Conservation (phyloP, 805 yeast genomes). For the Candida quercuum region DNA sequence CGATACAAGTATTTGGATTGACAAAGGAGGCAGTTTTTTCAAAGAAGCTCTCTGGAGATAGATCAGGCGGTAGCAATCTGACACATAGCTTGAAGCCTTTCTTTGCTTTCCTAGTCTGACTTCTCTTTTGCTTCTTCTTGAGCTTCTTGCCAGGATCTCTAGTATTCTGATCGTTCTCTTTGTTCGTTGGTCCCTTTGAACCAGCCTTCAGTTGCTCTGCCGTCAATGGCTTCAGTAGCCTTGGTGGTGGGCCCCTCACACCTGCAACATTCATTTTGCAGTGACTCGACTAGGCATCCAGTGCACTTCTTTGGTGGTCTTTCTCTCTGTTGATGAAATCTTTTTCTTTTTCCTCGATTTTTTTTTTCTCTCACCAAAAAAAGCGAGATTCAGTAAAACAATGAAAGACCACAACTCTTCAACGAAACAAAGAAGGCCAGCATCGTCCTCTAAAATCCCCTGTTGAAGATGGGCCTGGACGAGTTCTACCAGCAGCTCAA, state of each 20-base stretch:
- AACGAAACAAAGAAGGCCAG: too few relatives aligned
- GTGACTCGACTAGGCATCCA: background rate
- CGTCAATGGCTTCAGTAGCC: background rate
- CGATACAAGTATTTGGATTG: slow-evolving; percentile 8
- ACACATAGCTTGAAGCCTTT: slow-evolving; percentile 25
- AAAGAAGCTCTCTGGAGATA: slow-evolving; percentile 27
- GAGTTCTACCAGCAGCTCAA: too few relatives aligned
- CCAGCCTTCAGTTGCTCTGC: slow-evolving; percentile 1
- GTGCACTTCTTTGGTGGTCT: slow-evolving; percentile 1
- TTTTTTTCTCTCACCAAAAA: background rate
- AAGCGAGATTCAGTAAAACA: too few relatives aligned
- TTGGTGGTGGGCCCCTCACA: slow-evolving; percentile 3
- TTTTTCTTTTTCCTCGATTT: background rate
- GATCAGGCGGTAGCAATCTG: slow-evolving; percentile 39
- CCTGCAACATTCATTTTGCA: slow-evolving; percentile 7
- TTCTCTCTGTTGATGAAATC: background rate
- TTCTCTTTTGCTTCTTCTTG: slow-evolving; percentile 1
- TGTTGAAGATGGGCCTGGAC: too few relatives aligned
- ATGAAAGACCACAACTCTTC: too few relatives aligned
- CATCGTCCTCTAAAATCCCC: too few relatives aligned
- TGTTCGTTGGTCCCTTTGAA: slow-evolving; percentile 1
- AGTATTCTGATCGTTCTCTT: background rate
- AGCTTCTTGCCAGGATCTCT: background rate
- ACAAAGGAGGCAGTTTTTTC: slow-evolving; percentile 13
- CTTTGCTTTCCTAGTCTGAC: background rate